Evolutionary conservation across 2,329 filamentous ascomycete genomes (phyloP).

Genomic region (Chaetomiaceae sp.): DNA sequence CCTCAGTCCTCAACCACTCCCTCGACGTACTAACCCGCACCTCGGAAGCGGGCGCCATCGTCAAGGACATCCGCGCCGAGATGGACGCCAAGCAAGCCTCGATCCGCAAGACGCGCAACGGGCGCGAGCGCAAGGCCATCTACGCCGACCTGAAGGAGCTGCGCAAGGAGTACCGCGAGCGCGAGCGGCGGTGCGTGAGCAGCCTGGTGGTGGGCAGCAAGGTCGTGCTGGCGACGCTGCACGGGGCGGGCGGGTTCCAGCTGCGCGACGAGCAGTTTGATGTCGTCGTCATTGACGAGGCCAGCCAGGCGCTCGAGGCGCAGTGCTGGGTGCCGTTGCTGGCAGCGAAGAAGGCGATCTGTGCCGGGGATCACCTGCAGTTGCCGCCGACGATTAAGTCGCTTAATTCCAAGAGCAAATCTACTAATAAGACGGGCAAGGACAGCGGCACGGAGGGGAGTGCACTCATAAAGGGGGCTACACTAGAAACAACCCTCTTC

Average conservation of each 20-base stretch:
- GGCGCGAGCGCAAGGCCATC: slow-evolving; percentile 72
- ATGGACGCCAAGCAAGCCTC: slow-evolving; percentile 90
- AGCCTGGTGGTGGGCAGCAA: slow-evolving; percentile 72
- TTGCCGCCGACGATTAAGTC: slow-evolving; percentile 93
- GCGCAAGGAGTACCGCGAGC: slow-evolving; percentile 79
- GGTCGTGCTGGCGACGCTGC: slow-evolving; percentile 87
- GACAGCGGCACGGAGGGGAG: slow-evolving; percentile 32
- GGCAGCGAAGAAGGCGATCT: slow-evolving; percentile 74
- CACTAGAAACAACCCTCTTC: slow-evolving; percentile 86
- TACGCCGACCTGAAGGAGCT: slow-evolving; percentile 83
- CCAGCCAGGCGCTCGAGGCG: slow-evolving; percentile 89
- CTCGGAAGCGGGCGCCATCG: slow-evolving; percentile 83
- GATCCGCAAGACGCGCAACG: slow-evolving; percentile 80
- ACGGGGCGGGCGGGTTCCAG: slow-evolving; percentile 85
- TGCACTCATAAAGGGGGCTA: slow-evolving; percentile 44
- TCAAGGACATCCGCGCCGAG: slow-evolving; percentile 83
- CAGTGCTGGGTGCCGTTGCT: slow-evolving; percentile 95
- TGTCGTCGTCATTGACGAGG: slow-evolving; percentile 93
- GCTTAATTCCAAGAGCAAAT: slow-evolving; percentile 48
- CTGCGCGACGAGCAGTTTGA: slow-evolving; percentile 78
- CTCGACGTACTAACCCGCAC: slow-evolving; percentile 87
- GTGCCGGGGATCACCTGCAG: slow-evolving; percentile 92
- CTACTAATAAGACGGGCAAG: slow-evolving; percentile 31
- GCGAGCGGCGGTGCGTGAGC: slow-evolving; percentile 76
- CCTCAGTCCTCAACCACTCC: slow-evolving; percentile 82